Conservation (phyloP, 2,329 filamentous ascomycete species). For the Magnaporthiopsis poae region DNA sequence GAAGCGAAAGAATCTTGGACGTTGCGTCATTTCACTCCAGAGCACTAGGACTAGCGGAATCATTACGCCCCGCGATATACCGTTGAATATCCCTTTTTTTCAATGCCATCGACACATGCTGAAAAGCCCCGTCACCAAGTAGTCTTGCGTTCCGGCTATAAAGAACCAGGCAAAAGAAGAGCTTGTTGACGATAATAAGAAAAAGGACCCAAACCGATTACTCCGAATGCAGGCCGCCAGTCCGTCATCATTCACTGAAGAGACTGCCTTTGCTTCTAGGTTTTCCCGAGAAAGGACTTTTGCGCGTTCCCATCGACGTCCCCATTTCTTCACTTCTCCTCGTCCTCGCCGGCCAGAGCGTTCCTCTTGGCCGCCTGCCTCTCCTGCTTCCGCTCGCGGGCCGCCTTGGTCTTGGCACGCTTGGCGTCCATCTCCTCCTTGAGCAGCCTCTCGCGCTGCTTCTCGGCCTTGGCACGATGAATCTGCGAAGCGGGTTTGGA, state of each 20-base stretch:
- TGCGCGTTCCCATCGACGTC: constrained; percentile 5
- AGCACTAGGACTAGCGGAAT: background rate
- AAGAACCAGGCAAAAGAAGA: constrained; percentile 9
- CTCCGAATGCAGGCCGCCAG: constrained; percentile 44
- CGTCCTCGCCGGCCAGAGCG: constrained; percentile 66
- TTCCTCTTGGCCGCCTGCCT: constrained; percentile 83
- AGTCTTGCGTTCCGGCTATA: background rate
- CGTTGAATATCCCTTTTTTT: constrained; percentile 15
- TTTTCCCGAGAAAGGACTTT: constrained; percentile 7
- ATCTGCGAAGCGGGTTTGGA: constrained; percentile 54
- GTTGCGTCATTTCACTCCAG: constrained; percentile 10
- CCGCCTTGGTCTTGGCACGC: constrained; percentile 99
- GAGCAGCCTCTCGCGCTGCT: constrained; percentile 85
- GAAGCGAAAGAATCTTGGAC: background rate
- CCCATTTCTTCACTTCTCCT: constrained; percentile 32
- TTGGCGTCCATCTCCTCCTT: constrained; percentile 99
- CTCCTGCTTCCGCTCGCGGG: constrained; percentile 95
- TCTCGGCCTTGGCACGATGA: constrained; percentile 99
- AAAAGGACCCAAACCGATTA: constrained; percentile 45
- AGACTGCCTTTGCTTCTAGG: constrained; percentile 9
- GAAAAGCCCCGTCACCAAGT: background rate
- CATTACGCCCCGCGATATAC: constrained; percentile 10
- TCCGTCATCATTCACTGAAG: constrained; percentile 37
- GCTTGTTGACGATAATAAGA: constrained; percentile 14
- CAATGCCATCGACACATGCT: constrained; percentile 16